Base-by-base conservation (phyloP, 2,329 filamentous ascomycete species). In the Amauroascus niger region DNA sequence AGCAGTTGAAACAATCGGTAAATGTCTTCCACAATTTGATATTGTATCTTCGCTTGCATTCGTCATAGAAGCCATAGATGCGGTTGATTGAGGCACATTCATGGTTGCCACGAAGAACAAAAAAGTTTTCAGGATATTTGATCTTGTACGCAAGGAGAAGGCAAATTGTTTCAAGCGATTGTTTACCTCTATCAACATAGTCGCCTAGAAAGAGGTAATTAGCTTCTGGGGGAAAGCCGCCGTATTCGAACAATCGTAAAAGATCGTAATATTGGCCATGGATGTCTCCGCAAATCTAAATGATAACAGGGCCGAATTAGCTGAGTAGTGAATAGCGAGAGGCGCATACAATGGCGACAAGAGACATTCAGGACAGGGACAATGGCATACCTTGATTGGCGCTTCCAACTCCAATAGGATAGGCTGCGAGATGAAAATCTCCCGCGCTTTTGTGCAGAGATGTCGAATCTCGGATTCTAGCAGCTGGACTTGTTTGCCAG, bases 11-110 rank as follows among this genome's bases (percentile, higher is more conserved):
- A 80, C 90, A 96, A 72, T 98, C 91, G 59, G 90, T 96, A 71
- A 98, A 97, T 1, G 91, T 97, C 81, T 98, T 98, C 91, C 91
- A 97, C 58, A 97, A 80, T 81, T 97, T 97, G 78, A 97, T 95
- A 75, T 97, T 98, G 78, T 95, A 97, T 64, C 91, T 82, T 69
- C 93, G 86, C 79, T 98, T 98, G 84, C 91, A 98, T 75, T 98
- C 91, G 68, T 98, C 93, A 78, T 98, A 98, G 78, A 98, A 98
- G 57, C 93, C 93, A 72, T 98, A 98, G 73, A 97, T 95, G 68
- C 93, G 88, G 78, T 95, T 98, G 79, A 98, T 95, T 51, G 88
- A 95, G 56, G 93, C 93, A 75, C 93, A 97, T 74, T 98, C 93
- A 79, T 98, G 93, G 79, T 98, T 98, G 60, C 93, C 93, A 63